These are phyloP conservation scores for Royoungia palumana DNA, from an alignment of 768 basidiomycete genomes.

Conservation along the genomic window DNA sequence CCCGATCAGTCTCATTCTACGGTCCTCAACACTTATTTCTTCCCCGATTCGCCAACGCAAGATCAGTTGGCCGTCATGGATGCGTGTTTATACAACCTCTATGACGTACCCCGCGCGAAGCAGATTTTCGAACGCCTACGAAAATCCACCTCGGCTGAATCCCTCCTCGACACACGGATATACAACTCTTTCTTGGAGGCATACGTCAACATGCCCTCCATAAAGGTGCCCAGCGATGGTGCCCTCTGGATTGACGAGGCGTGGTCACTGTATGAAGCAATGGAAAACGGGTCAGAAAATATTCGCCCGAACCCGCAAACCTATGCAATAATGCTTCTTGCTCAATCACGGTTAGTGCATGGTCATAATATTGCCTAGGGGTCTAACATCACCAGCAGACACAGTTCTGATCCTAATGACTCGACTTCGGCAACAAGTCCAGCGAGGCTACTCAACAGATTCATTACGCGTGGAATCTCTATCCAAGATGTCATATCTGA, in stretches of 20 bases:
- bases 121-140: slow-evolving; percentile 67
- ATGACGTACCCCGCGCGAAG: slow-evolving; percentile 76
- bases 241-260: slow-evolving; percentile 61
- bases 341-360: slow-evolving; percentile 48
- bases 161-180: slow-evolving; percentile 43
- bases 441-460: slow-evolving; percentile 39
- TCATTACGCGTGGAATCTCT: slow-evolving; percentile 50
- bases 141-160: slow-evolving; percentile 37
- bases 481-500: slow-evolving; percentile 53
- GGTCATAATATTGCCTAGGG: not conserved
- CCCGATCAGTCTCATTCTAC: slow-evolving; percentile 44
- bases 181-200: slow-evolving; percentile 69
- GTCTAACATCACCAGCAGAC: slow-evolving; percentile 31
- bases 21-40: slow-evolving; percentile 47
- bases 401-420: slow-evolving; percentile 33
- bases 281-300: slow-evolving; percentile 49
- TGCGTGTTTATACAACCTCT: slow-evolving; percentile 72
- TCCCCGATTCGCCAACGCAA: slow-evolving; percentile 60
- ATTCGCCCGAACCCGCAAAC: slow-evolving; percentile 53
- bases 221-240: slow-evolving; percentile 42
- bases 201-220: slow-evolving; percentile 55
- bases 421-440: slow-evolving; percentile 13
- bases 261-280: slow-evolving; percentile 54
- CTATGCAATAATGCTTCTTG: slow-evolving; percentile 66
- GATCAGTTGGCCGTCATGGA: slow-evolving; percentile 78